phyloP scores from a whole-genome alignment of 2,329 filamentous ascomycete genomes.

The Setomelanomma holmii region DNA sequence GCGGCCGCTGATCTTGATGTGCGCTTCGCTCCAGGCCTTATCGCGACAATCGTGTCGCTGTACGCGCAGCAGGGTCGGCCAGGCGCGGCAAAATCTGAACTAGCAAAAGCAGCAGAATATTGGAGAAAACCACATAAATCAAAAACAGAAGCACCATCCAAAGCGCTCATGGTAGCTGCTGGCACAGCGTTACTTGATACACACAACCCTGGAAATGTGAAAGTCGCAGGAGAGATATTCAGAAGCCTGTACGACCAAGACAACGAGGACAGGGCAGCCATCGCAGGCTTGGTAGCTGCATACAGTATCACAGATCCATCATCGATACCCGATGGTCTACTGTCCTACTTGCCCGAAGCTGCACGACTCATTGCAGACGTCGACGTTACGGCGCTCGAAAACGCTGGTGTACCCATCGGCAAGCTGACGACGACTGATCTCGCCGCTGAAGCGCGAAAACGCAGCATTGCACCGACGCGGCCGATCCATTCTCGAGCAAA shows the following conservation, averaged over 20 bases:
- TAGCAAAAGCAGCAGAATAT: constrained; percentile 80
- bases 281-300: constrained; percentile 86
- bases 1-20: constrained; percentile 68
- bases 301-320: constrained; percentile 69
- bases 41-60: constrained; percentile 80
- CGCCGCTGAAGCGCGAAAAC: constrained; percentile 48
- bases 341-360: constrained; percentile 67
- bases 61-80: constrained; percentile 79
- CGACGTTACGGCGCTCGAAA: constrained; percentile 68
- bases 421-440: constrained; percentile 40
- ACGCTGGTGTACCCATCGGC: constrained; percentile 67
- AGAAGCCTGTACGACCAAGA: constrained; percentile 71
- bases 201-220: constrained; percentile 70
- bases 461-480: constrained; percentile 45
- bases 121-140: constrained; percentile 71
- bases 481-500: constrained; percentile 60
- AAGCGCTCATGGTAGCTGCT: constrained; percentile 75
- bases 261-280: constrained; percentile 71
- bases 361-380: constrained; percentile 67
- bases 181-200: constrained; percentile 84
- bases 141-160: constrained; percentile 49
- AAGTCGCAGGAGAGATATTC: constrained; percentile 80
- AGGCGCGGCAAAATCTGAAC: constrained; percentile 72
- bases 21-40: constrained; percentile 82
- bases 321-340: constrained; percentile 61